Base-by-base conservation (phyloP, 1,284 basidiomycete species). In the Phlebopus sp. region DNA sequence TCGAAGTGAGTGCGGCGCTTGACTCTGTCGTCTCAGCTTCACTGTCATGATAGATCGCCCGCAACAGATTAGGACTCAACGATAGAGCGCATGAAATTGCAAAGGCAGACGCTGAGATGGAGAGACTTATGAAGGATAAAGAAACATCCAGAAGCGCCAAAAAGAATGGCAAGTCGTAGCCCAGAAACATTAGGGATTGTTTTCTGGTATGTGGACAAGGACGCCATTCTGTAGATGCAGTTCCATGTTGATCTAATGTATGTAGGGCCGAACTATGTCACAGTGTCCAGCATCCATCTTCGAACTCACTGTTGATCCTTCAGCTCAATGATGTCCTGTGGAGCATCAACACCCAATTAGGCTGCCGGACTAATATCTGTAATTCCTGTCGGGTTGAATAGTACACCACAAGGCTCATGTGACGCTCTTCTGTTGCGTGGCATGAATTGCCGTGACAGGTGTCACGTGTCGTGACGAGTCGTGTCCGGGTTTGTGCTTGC, bases 21-120 rank as follows among this genome's bases (percentile, higher is more conserved):
- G 11, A 14, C 32, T 29, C 13, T 21, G 21, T 18, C 6, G 37
- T 42, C 31, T 44, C 45, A 32, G 27, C 15, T 30, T n/a, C 50
- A 44, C 37, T 32, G 38, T 19, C 30, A 8, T 21, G 47, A 42
- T 53, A 92, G 87, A 97, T 99, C 62, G 82, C 92, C 17, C 84
- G 96, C 51, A 98, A 98, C 75, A 78, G 87, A 49, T 77, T 93
- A 2, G 95, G 94, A 1, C 77, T 98, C 53, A 99, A 99, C 70
- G 91, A 97, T 69, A 72, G 72, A 49, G 85, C 92, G n/a, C 90
- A 94, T 71, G 80, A 90, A 60, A 64, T 84, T 47, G 91, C 89
- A n/a, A 85, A 86, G 59, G 79, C 65, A 32, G 85, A 89, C 42
- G 80, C 76, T 2, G 77, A 72, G 47, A 84, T 84, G 68, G 83